Percentiles rank a stretch among this genome's conserved stretches.
Conservation (phyloP, 768 basidiomycete species). For the Russula foetens region DNA sequence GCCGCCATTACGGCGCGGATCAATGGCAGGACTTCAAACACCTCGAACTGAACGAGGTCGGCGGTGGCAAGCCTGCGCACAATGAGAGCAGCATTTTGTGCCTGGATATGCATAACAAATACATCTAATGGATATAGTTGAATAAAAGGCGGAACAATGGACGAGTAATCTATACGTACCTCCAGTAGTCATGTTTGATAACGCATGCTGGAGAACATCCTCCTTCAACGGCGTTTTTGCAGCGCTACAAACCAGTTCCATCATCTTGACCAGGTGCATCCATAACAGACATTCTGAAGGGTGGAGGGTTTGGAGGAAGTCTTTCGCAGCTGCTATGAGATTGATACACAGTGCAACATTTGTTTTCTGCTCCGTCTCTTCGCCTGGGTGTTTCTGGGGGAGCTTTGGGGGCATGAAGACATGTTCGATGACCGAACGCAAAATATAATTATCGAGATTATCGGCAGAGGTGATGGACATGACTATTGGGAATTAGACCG, state of each 20-base stretch:
- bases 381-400: not conserved
- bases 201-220: not conserved
- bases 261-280: not conserved
- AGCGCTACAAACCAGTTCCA: not conserved
- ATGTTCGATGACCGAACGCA: not conserved
- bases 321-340: not conserved
- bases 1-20: constrained; percentile 30
- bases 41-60: constrained; percentile 20
- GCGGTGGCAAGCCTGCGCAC: not conserved
- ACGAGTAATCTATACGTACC: not conserved
- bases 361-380: too few species aligned
- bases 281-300: not conserved
- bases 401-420: too few species aligned
- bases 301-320: not conserved
- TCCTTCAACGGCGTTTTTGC: not conserved
- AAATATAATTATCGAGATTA: not conserved
- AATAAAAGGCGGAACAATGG: too few species aligned
- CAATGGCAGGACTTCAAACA: constrained; percentile 38
- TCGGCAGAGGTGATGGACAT: too few species aligned
- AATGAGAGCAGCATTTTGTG: not conserved
- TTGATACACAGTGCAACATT: not conserved
- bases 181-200: not conserved
- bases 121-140: not conserved
- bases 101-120: not conserved
- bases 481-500: too few species aligned